Percentiles rank a stretch among this genome's conserved stretches.
phyloP scores from a whole-genome alignment of 192 early-diverging fungal species.

The Coemansia sp. region DNA sequence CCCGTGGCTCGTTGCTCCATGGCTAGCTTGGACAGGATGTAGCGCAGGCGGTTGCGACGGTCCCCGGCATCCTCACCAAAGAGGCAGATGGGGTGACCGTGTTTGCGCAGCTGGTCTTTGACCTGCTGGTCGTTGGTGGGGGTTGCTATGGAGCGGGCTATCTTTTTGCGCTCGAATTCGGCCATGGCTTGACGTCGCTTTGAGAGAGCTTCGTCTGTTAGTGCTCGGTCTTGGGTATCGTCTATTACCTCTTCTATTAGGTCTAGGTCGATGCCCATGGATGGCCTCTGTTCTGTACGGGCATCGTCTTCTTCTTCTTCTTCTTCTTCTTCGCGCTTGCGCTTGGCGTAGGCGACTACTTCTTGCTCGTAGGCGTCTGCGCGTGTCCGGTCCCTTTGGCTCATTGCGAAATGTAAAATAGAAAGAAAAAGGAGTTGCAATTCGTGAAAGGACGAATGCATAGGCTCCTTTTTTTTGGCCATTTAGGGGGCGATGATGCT shows the following conservation, averaged over 20 bases:
- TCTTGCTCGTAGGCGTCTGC: conserved; percentile 22
- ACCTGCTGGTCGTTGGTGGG: conserved; percentile 89
- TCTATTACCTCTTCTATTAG: conserved; percentile 23
- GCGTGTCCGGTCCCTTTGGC: conserved; percentile 1
- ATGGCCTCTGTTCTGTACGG: conserved; percentile 5
- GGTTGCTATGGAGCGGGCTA: conserved; percentile 77
- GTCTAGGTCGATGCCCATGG: conserved; percentile 28
- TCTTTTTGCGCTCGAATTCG: conserved; percentile 72
- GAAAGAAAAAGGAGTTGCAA: neutral
- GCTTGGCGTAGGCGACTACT: conserved; percentile 41
- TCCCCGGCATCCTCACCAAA: conserved; percentile 94
- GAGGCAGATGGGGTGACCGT: conserved; percentile 82
- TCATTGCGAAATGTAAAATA: neutral
- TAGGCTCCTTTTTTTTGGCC: neutral
- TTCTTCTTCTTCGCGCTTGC: conserved; percentile 45
- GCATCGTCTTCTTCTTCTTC: conserved; percentile 20
- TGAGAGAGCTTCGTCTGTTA: conserved; percentile 26
- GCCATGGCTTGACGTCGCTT: conserved; percentile 51
- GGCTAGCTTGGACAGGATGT: conserved; percentile 62
- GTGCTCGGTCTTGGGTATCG: conserved; percentile 10
- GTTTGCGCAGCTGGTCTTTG: conserved; percentile 66
- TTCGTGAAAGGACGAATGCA: neutral
- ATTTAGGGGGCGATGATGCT: neutral
- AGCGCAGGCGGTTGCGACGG: conserved; percentile 77
- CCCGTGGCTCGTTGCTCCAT: conserved; percentile 9